Evolutionary conservation across 768 basidiomycete species (phyloP).

Genomic region (Boletellus ananiceps): DNA sequence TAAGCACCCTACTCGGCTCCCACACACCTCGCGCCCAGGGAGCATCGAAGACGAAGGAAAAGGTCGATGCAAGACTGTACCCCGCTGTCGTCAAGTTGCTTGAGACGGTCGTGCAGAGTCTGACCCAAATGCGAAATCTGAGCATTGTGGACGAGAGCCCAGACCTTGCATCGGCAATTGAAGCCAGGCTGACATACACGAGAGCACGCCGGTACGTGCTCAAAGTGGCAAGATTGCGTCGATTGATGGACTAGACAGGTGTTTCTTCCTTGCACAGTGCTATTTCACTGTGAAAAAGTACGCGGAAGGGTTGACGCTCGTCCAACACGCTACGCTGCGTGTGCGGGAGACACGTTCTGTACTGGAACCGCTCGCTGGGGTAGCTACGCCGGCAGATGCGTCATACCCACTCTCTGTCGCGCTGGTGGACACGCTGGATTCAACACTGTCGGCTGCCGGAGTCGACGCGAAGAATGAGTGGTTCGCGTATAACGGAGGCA

Average conservation of each 20-base stretch:
- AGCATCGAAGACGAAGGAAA: slow-evolving; percentile 35
- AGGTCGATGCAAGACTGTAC: slow-evolving; percentile 69
- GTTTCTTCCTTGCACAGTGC: slow-evolving; percentile 70
- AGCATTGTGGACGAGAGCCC: slow-evolving; percentile 86
- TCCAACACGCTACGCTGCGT: slow-evolving; percentile 68
- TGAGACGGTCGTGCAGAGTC: slow-evolving; percentile 79
- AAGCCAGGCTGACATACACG: slow-evolving; percentile 68
- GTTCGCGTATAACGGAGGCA: slow-evolving; percentile 75
- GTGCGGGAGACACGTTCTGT: slow-evolving; percentile 65
- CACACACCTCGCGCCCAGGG: slow-evolving; percentile 30
- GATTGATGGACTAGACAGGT: slow-evolving; percentile 38
- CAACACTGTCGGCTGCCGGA: slow-evolving; percentile 42
- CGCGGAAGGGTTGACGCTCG: slow-evolving; percentile 65
- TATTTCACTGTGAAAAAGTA: slow-evolving; percentile 68
- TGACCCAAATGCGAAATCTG: slow-evolving; percentile 78
- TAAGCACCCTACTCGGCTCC: slow-evolving; percentile 55
- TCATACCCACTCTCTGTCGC: slow-evolving; percentile 52
- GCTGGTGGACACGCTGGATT: slow-evolving; percentile 51
- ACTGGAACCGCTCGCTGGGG: slow-evolving; percentile 43
- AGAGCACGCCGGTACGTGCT: slow-evolving; percentile 65
- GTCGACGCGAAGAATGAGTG: slow-evolving; percentile 64
- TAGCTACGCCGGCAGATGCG: slow-evolving; percentile 33
- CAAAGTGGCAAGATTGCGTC: neutral
- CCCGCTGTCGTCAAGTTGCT: slow-evolving; percentile 86
- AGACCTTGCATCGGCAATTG: slow-evolving; percentile 73